Evolutionary conservation across 345 rosid species (phyloP), one percentile per base, ranked within the genome.

Genomic region (Laguncularia racemosa): DNA sequence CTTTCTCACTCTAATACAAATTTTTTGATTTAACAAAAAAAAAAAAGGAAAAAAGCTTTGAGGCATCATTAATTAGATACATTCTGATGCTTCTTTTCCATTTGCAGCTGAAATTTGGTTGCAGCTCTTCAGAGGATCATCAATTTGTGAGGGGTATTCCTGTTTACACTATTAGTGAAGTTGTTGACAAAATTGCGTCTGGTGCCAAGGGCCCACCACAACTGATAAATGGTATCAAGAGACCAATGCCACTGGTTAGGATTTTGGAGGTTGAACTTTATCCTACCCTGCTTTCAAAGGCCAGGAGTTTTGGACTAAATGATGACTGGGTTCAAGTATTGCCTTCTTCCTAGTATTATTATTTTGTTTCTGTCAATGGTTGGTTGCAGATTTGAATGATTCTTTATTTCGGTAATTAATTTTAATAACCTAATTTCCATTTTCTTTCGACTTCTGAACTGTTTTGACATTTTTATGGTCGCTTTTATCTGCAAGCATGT

Each of bases 141-240:
- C 98, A 88, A 61, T 82, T 91, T 73, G 91, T 86, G 53, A 78
- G 95, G 76, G 98, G 98, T 50, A 73, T 88, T 68, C 98, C 98
- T 13, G 60, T 88, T 44, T 81, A 72, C 72, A 69, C 84, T 40
- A 75, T 91, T 56, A 84, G 84, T 67, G 74, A 84, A 77, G 87
- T 86, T 58, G 95, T 88, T 64, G 83, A 86, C 50, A 86, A 81
- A 69, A 82, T 91, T 60, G 70, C 77, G 62, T 60, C 67, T 59
- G 92, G 92, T 64, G 89, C 81, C 47, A 79, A 72, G 64, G 96
- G 95, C 50, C 82, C 78, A 12, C 68, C 85, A 46, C 88, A 76
- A 65, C 89, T 85, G 57, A 81, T 91, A 69, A 91, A 88, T 76
- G 95, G 96, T 48, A 72, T 84, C 71, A 84, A 70, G 78, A 84